Percentiles rank a stretch among this genome's conserved stretches.
Conservation (phyloP, 257 asterid genomes). For the Orobanche coerulescens region DNA sequence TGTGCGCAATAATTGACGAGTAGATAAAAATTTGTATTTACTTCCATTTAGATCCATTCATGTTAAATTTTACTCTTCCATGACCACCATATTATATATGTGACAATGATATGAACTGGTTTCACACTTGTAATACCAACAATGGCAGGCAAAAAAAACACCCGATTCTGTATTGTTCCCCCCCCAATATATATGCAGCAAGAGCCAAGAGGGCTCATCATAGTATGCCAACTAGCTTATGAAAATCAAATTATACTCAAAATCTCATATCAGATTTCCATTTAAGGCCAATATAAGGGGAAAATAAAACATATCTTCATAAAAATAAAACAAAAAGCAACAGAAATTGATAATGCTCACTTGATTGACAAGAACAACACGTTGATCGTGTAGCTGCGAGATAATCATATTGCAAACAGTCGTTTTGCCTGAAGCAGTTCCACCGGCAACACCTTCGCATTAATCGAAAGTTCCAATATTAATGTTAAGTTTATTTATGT, state of each 20-base stretch:
- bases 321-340: not conserved
- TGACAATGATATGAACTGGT: too few relatives aligned
- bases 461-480: not conserved
- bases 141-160: too few relatives aligned
- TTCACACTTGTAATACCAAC: too few relatives aligned
- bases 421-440: slow-evolving; percentile 95
- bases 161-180: too few relatives aligned
- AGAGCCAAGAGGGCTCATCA: too few relatives aligned
- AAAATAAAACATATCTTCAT: not conserved
- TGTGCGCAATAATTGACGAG: too few relatives aligned
- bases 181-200: too few relatives aligned
- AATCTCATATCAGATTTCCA: not conserved
- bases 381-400: slow-evolving; percentile 79
- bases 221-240: too few relatives aligned
- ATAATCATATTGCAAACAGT: slow-evolving; percentile 86
- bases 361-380: slow-evolving; percentile 81
- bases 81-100: too few relatives aligned
- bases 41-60: too few relatives aligned
- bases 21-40: too few relatives aligned
- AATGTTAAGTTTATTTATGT: not conserved
- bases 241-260: not conserved
- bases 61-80: too few relatives aligned
- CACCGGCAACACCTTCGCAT: slow-evolving; percentile 91
- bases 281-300: not conserved
- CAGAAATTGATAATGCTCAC: slow-evolving; percentile 29